phyloP scores from a whole-genome alignment of 805 yeast genomes.

The Metschnikowia peoriensis region DNA sequence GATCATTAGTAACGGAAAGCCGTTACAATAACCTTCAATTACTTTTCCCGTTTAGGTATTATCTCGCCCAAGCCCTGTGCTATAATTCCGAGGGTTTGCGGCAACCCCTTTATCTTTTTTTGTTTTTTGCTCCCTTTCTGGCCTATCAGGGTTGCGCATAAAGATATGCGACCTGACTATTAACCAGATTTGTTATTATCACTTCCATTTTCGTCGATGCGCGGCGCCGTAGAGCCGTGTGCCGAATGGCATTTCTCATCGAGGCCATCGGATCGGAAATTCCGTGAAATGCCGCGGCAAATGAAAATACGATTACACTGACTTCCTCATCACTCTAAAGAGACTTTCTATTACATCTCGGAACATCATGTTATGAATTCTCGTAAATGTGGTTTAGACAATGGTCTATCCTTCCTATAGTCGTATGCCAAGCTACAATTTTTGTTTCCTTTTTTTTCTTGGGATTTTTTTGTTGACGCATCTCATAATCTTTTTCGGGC shows the following conservation, averaged over 20 bases:
- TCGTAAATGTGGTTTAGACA: neutral
- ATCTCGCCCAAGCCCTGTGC: neutral
- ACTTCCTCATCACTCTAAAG: neutral
- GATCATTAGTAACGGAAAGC: too few species aligned
- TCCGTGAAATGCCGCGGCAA: neutral
- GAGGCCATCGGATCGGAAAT: neutral
- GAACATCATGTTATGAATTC: neutral
- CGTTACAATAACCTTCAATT: too few species aligned
- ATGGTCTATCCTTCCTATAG: neutral
- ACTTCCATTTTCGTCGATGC: constrained; percentile 4
- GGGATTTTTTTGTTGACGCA: neutral
- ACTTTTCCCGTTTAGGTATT: neutral
- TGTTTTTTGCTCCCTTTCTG: neutral
- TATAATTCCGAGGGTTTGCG: neutral
- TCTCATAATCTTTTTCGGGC: constrained; percentile 1
- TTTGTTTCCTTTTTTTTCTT: too few species aligned
- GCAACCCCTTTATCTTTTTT: neutral
- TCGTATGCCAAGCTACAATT: neutral
- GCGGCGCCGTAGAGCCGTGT: neutral
- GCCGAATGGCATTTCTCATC: neutral
- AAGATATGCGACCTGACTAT: neutral
- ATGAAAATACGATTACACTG: neutral
- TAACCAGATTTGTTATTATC: constrained; percentile 2
- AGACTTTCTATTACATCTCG: neutral
- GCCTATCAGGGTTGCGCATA: neutral